Conservation (phyloP, 305 asterid species). For the Fraxinus baroniana region DNA sequence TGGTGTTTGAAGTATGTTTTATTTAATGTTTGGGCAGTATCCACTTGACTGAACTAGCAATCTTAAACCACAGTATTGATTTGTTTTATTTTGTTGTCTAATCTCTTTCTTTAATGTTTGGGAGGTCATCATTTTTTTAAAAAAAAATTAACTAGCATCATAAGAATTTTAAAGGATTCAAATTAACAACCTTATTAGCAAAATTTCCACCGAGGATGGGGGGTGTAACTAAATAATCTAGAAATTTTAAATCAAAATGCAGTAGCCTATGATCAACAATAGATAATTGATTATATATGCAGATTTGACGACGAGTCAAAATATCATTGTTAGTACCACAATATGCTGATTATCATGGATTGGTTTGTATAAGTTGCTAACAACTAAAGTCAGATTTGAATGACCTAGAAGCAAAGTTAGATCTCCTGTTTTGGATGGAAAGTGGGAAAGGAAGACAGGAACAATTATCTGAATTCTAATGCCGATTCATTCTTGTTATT, state of each 20-base stretch:
- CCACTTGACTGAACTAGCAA: neutral
- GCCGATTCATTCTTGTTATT: neutral
- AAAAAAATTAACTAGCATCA: too few species aligned
- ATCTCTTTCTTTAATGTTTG: neutral
- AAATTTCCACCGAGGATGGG: neutral
- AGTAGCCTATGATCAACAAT: neutral
- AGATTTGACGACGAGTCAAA: neutral
- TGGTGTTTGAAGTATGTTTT: constrained; percentile 4
- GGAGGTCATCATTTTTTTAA: too few species aligned
- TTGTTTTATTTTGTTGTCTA: neutral
- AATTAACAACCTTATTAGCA: neutral
- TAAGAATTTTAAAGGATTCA: too few species aligned
- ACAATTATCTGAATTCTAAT: neutral
- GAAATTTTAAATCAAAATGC: neutral
- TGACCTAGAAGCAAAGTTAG: neutral
- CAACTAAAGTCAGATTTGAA: neutral
- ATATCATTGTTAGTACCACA: neutral
- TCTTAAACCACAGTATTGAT: neutral
- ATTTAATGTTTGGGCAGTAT: neutral
- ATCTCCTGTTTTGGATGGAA: neutral
- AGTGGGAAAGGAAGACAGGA: neutral
- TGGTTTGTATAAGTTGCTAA: neutral
- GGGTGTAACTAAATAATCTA: neutral
- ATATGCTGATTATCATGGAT: neutral
- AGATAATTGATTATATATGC: neutral